A percentile compares a stretch with the other conserved stretches of the same genome.
Evolutionary conservation across 2,329 filamentous ascomycete genomes (phyloP).

Genomic region (Emmonsia crescens): DNA sequence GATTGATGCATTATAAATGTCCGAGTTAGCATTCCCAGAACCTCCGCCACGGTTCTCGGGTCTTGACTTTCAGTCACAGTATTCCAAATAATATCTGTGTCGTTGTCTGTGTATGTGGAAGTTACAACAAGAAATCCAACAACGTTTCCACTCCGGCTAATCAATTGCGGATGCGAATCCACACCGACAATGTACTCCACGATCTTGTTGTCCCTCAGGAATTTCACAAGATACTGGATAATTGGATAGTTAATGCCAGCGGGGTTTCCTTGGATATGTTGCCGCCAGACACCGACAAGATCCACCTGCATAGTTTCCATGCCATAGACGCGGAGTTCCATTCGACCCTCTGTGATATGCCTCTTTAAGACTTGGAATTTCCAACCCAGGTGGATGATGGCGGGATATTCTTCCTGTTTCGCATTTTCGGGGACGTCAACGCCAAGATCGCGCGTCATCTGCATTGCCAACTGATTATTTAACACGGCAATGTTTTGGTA

Average conservation of each 20-base stretch:
- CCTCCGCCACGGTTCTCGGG: conserved; percentile 69
- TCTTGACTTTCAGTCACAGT: conserved; percentile 74
- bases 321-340: conserved; percentile 77
- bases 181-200: conserved; percentile 81
- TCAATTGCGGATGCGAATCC: conserved; percentile 85
- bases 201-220: conserved; percentile 58
- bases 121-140: conserved; percentile 79
- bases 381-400: conserved; percentile 46
- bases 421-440: conserved; percentile 24
- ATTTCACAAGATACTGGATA: conserved; percentile 56
- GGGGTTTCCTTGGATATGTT: conserved; percentile 38
- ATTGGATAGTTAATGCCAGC: conserved; percentile 41
- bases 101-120: conserved; percentile 55
- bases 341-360: conserved; percentile 71
- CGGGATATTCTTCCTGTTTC: conserved; percentile 19
- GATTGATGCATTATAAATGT: conserved; percentile 38
- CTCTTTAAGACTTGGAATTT: conserved; percentile 57
- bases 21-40: conserved; percentile 54
- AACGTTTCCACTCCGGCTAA: conserved; percentile 69
- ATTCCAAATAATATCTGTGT: conserved; percentile 76
- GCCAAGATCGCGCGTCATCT: conserved; percentile 27
- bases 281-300: conserved; percentile 56
- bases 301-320: conserved; percentile 62
- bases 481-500: conserved; percentile 23
- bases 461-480: conserved; percentile 22